Evolutionary conservation across 2,329 filamentous ascomycete species (phyloP).

Genomic region (Knoxdaviesia capensis): DNA sequence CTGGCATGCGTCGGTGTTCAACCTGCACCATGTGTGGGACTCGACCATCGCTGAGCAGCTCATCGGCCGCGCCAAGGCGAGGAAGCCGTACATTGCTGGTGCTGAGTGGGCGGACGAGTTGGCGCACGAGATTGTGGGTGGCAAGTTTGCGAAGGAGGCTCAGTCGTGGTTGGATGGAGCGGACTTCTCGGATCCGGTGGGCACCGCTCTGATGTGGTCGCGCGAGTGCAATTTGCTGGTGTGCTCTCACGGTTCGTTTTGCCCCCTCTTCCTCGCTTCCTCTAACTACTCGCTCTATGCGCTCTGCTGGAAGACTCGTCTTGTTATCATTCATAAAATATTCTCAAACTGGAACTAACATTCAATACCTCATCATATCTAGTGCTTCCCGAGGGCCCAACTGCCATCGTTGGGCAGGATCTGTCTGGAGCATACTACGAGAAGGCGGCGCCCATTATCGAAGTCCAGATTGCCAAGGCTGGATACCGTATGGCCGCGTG

Average conservation of each 20-base stretch:
- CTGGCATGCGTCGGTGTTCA: conserved; percentile 35
- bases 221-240: conserved; percentile 41
- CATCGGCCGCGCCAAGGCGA: conserved; percentile 29
- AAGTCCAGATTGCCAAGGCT: conserved; percentile 45
- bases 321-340: background rate
- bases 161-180: conserved; percentile 36
- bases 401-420: conserved; percentile 36
- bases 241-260: conserved; percentile 33
- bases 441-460: conserved; percentile 40
- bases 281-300: background rate
- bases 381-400: conserved; percentile 42
- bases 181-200: conserved; percentile 28
- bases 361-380: background rate
- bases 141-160: conserved; percentile 30
- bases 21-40: conserved; percentile 59
- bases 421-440: conserved; percentile 43
- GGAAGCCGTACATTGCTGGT: conserved; percentile 23
- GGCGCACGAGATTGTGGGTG: conserved; percentile 29
- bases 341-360: no score
- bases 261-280: background rate
- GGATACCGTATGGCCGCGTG: conserved; percentile 49
- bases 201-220: conserved; percentile 43
- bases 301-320: background rate
- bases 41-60: conserved; percentile 45
- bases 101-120: conserved; percentile 33